Base-by-base conservation (phyloP, 2,329 filamentous ascomycete genomes). In the Chrysoporthe deuterocubensis region DNA sequence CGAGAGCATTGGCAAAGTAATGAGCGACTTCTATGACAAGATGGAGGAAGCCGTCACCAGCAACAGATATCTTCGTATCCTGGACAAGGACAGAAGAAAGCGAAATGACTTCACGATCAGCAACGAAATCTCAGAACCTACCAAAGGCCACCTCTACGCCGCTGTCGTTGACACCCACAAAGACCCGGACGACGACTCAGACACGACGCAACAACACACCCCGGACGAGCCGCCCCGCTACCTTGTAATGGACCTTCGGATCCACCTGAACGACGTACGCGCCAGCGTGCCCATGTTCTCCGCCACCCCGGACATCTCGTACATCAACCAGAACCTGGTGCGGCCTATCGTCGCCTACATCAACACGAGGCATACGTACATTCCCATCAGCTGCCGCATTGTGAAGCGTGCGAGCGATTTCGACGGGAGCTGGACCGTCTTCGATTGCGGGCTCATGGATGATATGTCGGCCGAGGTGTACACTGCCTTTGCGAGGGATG, bases 301-400 rank as follows among this genome's bases (percentile, higher is more conserved):
- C 64, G 65, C 67, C 40, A 97, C 92, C 1, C 90, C 89, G 18
- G 92, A 97, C 76, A 87, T 98, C 61, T 96, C 93, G 0, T 99
- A 98, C 78, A 92, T 97, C 74, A 98, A 97, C 79, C 96, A 97
- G 78, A 94, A 96, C 1, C 89, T 98, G 4, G 93, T 98, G 46
- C 89, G 96, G 4, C 96, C 96, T 18, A 99, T 99, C 70, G 94
- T 99, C 52, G 96, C 96, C 7, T 99, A 98, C 78, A 98, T 99
- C 80, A 99, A 99, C 79, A 92, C 93, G 54, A 93, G 94, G 77
- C 91, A 90, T 76, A 97, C 95, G 0, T 98, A 97, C 75, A 98
- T 99, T 56, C 96, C 96, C 37, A 93, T 99, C 74, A 92, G 91
- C 73, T 98, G 96, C 80, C 91, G 95, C 69, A 92, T 99, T 61